Percentiles rank a stretch among this genome's conserved stretches.
phyloP scores from a whole-genome alignment of 2,329 filamentous ascomycete species.

The Colletotrichum karsti region DNA sequence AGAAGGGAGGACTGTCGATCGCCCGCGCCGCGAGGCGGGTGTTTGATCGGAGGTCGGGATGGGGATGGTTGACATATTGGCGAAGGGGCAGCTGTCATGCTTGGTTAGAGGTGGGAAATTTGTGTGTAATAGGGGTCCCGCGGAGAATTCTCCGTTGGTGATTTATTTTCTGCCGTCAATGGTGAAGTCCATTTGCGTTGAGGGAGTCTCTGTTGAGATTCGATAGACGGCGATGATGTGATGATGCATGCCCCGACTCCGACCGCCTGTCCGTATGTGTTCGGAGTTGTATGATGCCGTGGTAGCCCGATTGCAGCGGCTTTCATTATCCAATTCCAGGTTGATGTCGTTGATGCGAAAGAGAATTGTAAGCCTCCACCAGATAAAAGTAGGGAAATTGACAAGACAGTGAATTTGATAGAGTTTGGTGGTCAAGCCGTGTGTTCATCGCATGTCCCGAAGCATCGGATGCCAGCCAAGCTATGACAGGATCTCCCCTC shows the following conservation, averaged over 20 bases:
- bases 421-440: neutral
- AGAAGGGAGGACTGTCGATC: slow-evolving; percentile 10
- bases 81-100: neutral
- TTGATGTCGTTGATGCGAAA: neutral
- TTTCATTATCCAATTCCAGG: neutral
- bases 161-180: too few species aligned
- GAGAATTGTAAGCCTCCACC: neutral
- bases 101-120: neutral
- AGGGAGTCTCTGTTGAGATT: too few species aligned
- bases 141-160: neutral
- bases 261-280: too few species aligned
- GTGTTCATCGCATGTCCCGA: neutral
- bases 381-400: neutral
- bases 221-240: too few species aligned
- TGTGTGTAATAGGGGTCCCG: too few species aligned
- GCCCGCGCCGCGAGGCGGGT: slow-evolving; percentile 3
- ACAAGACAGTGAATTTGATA: neutral
- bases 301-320: neutral
- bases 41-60: slow-evolving; percentile 22
- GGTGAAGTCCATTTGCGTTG: too few species aligned
- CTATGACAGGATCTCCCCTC: neutral
- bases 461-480: neutral
- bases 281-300: too few species aligned
- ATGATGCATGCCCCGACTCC: too few species aligned
- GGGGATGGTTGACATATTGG: neutral